A percentile compares a stretch with the other conserved stretches of the same genome.
Evolutionary conservation across 257 asterid species (phyloP).

Genomic region (Sherardia arvensis): DNA sequence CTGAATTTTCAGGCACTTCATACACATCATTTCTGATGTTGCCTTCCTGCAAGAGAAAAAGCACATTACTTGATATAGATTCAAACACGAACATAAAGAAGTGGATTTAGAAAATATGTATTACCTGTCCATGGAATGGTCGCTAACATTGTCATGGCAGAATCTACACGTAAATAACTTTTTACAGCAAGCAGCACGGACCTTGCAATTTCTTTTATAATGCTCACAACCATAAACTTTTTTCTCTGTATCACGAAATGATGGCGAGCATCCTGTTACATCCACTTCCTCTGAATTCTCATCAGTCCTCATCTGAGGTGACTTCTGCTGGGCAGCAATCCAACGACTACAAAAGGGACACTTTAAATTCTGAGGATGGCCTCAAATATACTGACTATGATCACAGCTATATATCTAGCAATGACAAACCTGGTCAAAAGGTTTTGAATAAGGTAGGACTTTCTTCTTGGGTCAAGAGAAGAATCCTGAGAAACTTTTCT

Average conservation of each 20-base stretch:
- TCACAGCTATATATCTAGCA: constrained; percentile 8
- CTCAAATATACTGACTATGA: constrained; percentile 1
- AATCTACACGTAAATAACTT: constrained; percentile 81
- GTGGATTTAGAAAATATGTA: neutral
- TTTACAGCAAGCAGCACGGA: constrained; percentile 96
- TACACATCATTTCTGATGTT: constrained; percentile 95
- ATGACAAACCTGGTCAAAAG: constrained; percentile 80
- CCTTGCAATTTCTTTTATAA: constrained; percentile 94
- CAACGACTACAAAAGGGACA: constrained; percentile 56
- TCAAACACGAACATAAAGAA: neutral
- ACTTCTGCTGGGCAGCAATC: constrained; percentile 95
- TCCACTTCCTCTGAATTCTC: constrained; percentile 45
- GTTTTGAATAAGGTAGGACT: constrained; percentile 88
- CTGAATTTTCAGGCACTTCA: constrained; percentile 82
- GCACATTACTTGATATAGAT: constrained; percentile 6
- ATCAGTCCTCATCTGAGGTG: constrained; percentile 44
- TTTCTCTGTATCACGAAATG: constrained; percentile 74
- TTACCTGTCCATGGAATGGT: constrained; percentile 97
- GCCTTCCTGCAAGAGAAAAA: constrained; percentile 57
- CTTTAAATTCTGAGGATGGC: constrained; percentile 16
- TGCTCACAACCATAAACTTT: constrained; percentile 81
- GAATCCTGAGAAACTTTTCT: constrained; percentile 91
- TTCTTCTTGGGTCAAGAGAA: constrained; percentile 94
- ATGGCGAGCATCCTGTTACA: constrained; percentile 59
- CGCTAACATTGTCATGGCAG: constrained; percentile 97